Base-by-base conservation (phyloP, 306 rosid species). In the Quercus berberidifolia region DNA sequence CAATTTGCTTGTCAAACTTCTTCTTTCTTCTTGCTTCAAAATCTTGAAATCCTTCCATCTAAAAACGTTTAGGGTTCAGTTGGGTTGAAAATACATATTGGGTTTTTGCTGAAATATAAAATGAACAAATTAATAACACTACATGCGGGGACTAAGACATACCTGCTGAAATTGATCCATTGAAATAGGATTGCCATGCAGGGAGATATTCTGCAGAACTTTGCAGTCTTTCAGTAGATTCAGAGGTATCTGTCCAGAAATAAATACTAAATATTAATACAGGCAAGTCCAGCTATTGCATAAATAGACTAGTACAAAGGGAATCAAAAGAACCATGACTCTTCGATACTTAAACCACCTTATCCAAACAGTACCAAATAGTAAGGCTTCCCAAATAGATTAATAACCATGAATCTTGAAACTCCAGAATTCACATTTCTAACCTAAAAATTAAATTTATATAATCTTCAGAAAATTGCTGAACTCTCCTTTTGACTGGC, bases 121-220 rank as follows among this genome's bases (percentile, higher is more conserved):
- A 31, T 41, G 31, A 33, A 59, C 2, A n/a, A 18, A 35, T 8
- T 54, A 69, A 33, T 19, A 59, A 8, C 52, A 59, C 11, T 35
- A 25, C n/a, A 71, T 28, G 11, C 5, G 28, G 33, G 76, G 78
- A 85, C 76, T 17, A 30, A 21, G 79, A 7, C 80, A 14, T 80
- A 91, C 98, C 95, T 89, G 98, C 85, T 95, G 97, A 85, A 95
- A 93, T 86, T 88, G 92, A 82, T 93, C 97, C 97, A 90, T 90
- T 79, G 95, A 87, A 75, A 95, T 89, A 55, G 98, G 99, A 81
- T 95, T 95, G 6, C 94, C 95, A 69, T 90, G 99, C 79, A 95
- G 88, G 78, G 99, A 91, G 60, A 93, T 81, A 78, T 88, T 95
- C 86, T 95, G 99, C 76, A 95, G 89, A 63, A 92, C 97, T 86